Evolutionary conservation across 2,329 filamentous ascomycete genomes (phyloP).

Genomic region (Ophiostoma montium): DNA sequence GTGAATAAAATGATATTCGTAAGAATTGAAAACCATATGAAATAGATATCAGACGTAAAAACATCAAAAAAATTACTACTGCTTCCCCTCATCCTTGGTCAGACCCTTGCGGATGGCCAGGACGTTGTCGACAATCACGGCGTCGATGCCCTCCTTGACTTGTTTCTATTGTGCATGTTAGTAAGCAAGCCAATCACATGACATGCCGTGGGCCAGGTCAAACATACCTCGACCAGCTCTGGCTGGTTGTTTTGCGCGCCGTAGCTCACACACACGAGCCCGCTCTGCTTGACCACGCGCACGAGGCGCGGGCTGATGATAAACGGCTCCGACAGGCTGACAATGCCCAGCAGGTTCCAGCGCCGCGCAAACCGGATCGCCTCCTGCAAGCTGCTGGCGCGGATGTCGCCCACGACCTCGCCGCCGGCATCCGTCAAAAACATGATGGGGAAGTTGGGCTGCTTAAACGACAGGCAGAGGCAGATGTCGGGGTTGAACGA

Average conservation of each 20-base stretch:
- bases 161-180: slow-evolving; percentile 45
- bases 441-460: slow-evolving; percentile 88
- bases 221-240: slow-evolving; percentile 62
- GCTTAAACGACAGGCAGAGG: slow-evolving; percentile 86
- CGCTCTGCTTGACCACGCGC: slow-evolving; percentile 84
- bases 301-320: slow-evolving; percentile 82
- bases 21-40: no score
- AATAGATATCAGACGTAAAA: no score
- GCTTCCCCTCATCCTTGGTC: slow-evolving; percentile 29
- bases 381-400: slow-evolving; percentile 85
- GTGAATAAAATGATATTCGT: no score
- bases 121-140: slow-evolving; percentile 92
- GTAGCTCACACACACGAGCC: slow-evolving; percentile 89
- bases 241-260: slow-evolving; percentile 83
- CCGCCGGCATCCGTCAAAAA: slow-evolving; percentile 86
- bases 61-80: no score
- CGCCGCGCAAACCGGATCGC: slow-evolving; percentile 86
- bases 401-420: slow-evolving; percentile 69
- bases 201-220: not conserved
- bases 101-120: slow-evolving; percentile 85
- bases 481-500: slow-evolving; percentile 97
- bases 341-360: slow-evolving; percentile 90
- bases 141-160: slow-evolving; percentile 91
- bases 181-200: not conserved
- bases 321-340: slow-evolving; percentile 75